Evolutionary conservation across 2,329 filamentous ascomycete genomes (phyloP), one percentile per base, ranked within the genome.

Genomic region (Colletotrichum simmondsii): DNA sequence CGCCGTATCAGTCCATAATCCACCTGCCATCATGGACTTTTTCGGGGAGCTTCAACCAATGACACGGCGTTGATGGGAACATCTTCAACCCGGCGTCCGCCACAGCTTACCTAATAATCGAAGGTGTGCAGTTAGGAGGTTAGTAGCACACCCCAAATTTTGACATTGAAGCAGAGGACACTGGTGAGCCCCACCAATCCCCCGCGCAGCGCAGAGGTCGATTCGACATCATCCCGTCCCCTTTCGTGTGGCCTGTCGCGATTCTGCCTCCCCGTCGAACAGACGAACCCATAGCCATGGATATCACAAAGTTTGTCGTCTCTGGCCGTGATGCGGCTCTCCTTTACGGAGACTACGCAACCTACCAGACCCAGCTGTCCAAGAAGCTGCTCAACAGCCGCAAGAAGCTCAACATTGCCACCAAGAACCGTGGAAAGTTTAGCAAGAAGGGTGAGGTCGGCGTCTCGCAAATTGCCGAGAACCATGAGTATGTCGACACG

Each of bases 381-480:
- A 94, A 94, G 80, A 92, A 94, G 79, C 88, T 99, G 72, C 92
- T 94, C 81, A 95, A 93, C 79, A 88, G 93, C 77, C 93, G 95
- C 80, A 96, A 93, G 87, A 96, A 94, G 85, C 89, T 98, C 68
- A 94, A 93, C 61, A 92, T 95, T 79, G 90, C 93, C 65, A 97
- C 94, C 60, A 93, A 92, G 83, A 96, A 94, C 85, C 93, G 95
- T 76, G 93, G 93, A 77, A 98, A 98, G 86, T 98, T 94, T 83
- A 89, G 90, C 68, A 88, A 91, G 77, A 95, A 93, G 81, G 85
- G 88, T 46, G 85, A 89, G 19, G 85, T 97, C 72, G 95, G 93
- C 3, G 88, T 94, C 32, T 91, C 93, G 76, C 91, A 97, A 79
- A 88, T 98, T 77, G 89, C 88, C 46, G 87, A 88, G 75, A 94